Evolutionary conservation across 2,329 filamentous ascomycete genomes (phyloP).

Genomic region (Diaporthe amygdali): DNA sequence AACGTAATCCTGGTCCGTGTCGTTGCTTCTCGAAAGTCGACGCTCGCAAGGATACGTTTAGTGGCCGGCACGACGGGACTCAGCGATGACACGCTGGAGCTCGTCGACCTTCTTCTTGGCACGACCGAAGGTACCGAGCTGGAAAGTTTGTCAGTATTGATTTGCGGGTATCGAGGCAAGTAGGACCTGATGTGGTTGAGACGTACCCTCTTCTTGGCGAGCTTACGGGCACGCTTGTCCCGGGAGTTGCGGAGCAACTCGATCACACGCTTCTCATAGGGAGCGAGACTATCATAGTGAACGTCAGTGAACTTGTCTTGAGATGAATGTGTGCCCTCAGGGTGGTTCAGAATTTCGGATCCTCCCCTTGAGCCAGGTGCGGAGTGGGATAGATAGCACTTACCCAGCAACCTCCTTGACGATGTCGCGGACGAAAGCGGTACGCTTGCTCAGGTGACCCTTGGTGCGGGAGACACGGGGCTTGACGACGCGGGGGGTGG

Average conservation of each 20-base stretch:
- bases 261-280: conserved; percentile 98
- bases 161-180: not conserved
- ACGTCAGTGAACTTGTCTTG: conserved; percentile 20
- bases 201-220: conserved; percentile 97
- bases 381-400: conserved; percentile 42
- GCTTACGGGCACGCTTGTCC: conserved; percentile 99
- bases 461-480: conserved; percentile 84
- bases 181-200: not conserved
- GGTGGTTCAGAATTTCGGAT: too few species aligned
- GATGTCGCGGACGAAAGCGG: conserved; percentile 94
- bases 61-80: conserved; percentile 76
- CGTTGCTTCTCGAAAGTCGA: conserved; percentile 17
- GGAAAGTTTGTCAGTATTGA: conserved; percentile 33
- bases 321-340: not conserved
- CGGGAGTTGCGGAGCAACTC: conserved; percentile 99
- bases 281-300: conserved; percentile 68
- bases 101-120: conserved; percentile 99
- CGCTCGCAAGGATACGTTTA: conserved; percentile 44
- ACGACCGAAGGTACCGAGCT: conserved; percentile 98
- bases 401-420: conserved; percentile 98
- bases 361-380: not conserved
- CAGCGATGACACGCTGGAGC: conserved; percentile 96
- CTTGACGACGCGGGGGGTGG: conserved; percentile 79
- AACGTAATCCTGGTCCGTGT: conserved; percentile 7
- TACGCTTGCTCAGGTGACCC: conserved; percentile 96